These are phyloP conservation scores for Tripterygium wilfordii DNA, from an alignment of 177 flowering plant species.

Conservation along the genomic window DNA sequence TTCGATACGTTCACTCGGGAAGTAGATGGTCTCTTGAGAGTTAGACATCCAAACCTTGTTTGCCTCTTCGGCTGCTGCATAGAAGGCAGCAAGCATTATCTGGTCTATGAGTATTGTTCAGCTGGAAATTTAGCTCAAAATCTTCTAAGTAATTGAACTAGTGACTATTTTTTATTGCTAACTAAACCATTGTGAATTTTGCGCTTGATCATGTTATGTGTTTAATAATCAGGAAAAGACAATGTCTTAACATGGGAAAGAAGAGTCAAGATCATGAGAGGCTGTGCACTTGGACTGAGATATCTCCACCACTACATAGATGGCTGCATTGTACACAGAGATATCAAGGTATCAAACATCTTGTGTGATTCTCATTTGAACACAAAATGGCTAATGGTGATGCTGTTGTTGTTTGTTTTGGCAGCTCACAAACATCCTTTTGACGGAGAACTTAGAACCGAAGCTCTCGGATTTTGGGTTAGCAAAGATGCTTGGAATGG, in stretches of 20 bases:
- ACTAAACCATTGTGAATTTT: no score
- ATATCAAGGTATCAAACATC: constrained; percentile 45
- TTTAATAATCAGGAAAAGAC: constrained; percentile 42
- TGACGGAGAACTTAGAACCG: constrained; percentile 52
- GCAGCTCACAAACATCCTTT: constrained; percentile 71
- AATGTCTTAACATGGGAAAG: constrained; percentile 42
- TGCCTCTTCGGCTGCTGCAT: constrained; percentile 63
- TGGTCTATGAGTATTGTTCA: constrained; percentile 69
- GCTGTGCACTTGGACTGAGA: constrained; percentile 56
- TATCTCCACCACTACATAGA: constrained; percentile 56
- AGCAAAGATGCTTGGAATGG: constrained; percentile 67
- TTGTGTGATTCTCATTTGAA: not conserved
- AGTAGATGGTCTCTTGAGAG: constrained; percentile 56
- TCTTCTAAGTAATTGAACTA: constrained; percentile 37
- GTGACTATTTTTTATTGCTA: no score
- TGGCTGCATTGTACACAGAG: constrained; percentile 74
- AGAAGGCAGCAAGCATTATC: constrained; percentile 53
- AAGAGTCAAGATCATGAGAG: constrained; percentile 59
- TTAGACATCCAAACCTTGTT: constrained; percentile 63
- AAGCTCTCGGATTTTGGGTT: constrained; percentile 83
- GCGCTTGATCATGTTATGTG: no score
- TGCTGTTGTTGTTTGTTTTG: not conserved
- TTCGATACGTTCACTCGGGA: constrained; percentile 55
- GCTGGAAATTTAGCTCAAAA: constrained; percentile 62
- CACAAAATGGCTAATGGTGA: not conserved